These are phyloP conservation scores for Rhododendron henanense DNA, from an alignment of 148 eudicot genomes.

Conservation along the genomic window DNA sequence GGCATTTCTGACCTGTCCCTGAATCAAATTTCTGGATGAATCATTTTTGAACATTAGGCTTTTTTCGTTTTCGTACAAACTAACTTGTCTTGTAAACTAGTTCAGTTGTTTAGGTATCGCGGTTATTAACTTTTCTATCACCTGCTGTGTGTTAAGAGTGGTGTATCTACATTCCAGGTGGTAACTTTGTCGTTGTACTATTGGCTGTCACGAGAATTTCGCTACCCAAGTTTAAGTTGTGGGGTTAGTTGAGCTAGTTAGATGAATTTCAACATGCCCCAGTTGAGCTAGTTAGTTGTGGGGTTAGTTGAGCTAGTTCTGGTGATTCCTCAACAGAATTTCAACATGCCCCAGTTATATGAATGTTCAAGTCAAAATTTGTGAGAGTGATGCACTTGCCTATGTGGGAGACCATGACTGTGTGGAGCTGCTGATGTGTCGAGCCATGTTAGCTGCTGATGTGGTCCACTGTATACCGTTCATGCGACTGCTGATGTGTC, in stretches of 20 bases:
- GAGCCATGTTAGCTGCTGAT: neutral
- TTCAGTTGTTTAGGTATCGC: neutral
- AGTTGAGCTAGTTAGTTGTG: neutral
- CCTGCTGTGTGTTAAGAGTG: neutral
- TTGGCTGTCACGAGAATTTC: neutral
- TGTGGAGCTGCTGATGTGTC: neutral
- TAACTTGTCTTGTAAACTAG: neutral
- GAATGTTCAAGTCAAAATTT: neutral
- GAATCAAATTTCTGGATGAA: slow-evolving; percentile 19
- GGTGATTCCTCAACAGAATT: neutral
- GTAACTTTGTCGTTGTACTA: neutral
- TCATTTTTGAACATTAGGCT: neutral
- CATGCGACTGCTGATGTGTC: neutral
- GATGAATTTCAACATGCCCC: neutral
- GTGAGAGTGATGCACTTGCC: neutral
- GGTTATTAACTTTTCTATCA: neutral
- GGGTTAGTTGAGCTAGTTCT: neutral
- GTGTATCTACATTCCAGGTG: neutral
- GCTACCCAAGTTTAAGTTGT: neutral
- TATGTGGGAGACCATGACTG: neutral
- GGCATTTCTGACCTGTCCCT: slow-evolving; percentile 64
- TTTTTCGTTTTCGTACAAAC: too few species aligned
- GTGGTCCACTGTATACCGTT: neutral
- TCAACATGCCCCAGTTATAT: neutral
- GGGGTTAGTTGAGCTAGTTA: neutral